Evolutionary conservation across 371 early-diverging fungal genomes (phyloP).

Genomic region (Mucor sp.): DNA sequence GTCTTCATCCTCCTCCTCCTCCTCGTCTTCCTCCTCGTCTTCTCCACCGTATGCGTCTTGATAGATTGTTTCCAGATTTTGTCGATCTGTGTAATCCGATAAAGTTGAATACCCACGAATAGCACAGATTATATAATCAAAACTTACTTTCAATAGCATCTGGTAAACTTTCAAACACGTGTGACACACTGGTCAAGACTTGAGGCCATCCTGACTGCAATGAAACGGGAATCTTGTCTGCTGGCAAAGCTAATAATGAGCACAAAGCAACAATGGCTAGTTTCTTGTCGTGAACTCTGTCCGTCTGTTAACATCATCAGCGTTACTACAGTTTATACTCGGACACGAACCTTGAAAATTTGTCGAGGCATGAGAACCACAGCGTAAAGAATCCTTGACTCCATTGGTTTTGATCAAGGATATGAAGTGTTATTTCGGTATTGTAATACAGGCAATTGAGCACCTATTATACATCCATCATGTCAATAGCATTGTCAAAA

Average conservation of each 20-base stretch:
- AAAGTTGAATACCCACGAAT: neutral
- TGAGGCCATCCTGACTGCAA: slow-evolving; percentile 74
- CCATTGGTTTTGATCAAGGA: slow-evolving; percentile 77
- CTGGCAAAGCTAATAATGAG: slow-evolving; percentile 69
- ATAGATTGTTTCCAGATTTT: slow-evolving; percentile 61
- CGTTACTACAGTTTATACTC: neutral
- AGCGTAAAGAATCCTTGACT: slow-evolving; percentile 79
- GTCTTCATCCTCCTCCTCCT: slow-evolving; percentile 50
- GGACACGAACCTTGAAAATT: slow-evolving; percentile 56
- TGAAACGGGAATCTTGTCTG: slow-evolving; percentile 68
- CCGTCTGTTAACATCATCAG: neutral
- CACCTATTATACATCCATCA: slow-evolving; percentile 47
- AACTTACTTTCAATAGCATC: slow-evolving; percentile 79
- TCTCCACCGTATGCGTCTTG: slow-evolving; percentile 70
- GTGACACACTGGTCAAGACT: slow-evolving; percentile 68
- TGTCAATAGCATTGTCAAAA: slow-evolving; percentile 27
- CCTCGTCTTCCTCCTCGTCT: slow-evolving; percentile 54
- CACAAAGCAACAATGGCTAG: slow-evolving; percentile 80
- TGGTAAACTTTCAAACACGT: slow-evolving; percentile 75
- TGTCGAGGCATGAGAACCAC: slow-evolving; percentile 74
- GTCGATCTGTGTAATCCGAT: slow-evolving; percentile 48
- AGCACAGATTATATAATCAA: neutral
- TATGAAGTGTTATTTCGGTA: slow-evolving; percentile 67
- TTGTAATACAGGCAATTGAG: slow-evolving; percentile 87
- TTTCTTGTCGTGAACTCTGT: slow-evolving; percentile 92